Base-by-base conservation (phyloP, 169 alveolate species). In the Plasmodium inui region DNA sequence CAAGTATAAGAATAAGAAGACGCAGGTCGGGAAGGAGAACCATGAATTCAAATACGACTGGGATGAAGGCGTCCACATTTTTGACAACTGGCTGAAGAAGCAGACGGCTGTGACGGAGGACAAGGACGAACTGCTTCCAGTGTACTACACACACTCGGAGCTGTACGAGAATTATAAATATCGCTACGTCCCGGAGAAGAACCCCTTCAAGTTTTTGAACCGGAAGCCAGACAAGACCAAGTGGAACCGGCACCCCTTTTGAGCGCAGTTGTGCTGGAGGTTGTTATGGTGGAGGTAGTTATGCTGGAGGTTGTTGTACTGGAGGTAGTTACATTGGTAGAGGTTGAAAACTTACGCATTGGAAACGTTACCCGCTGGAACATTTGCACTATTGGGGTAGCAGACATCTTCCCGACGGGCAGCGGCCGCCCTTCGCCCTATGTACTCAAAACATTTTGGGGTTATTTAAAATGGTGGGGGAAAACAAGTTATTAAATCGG, bases 81-180 rank as follows among this genome's bases (percentile, higher is more conserved):
- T 96, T 80, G 96, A 97, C 94, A 95, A 97, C 78, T 97, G 98
- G 98, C 86, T 97, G 41, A 96, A 96, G 93, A 93, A 96, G 82
- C 98, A 96, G 91, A 93, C 98, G 9, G 97, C 98, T 10, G 79
- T 95, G 82, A 97, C 98, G 9, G 98, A 96, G 70, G 98, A 96
- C 82, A 84, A 92, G 34, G 70, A 73, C 92, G 94, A 80, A 26
- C 37, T 53, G 14, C 57, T 70, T 82, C 95, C 94, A 19, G 89
- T 81, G 39, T 37, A 96, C 81, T 96, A 96, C 57, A 96, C 98
- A 12, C 98, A 96, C 82, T 94, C 97, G 26, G 96, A 96, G n/a
- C 57, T 94, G 95, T 97, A 94, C 71, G 98, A 97, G 82, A 95
- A 96, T 70, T 97, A 95, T 89, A 97, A 97, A 78, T 97, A 96